phyloP scores from a whole-genome alignment of 2,329 filamentous ascomycete species.

The Ophiocordyceps camponoti-saundersi region DNA sequence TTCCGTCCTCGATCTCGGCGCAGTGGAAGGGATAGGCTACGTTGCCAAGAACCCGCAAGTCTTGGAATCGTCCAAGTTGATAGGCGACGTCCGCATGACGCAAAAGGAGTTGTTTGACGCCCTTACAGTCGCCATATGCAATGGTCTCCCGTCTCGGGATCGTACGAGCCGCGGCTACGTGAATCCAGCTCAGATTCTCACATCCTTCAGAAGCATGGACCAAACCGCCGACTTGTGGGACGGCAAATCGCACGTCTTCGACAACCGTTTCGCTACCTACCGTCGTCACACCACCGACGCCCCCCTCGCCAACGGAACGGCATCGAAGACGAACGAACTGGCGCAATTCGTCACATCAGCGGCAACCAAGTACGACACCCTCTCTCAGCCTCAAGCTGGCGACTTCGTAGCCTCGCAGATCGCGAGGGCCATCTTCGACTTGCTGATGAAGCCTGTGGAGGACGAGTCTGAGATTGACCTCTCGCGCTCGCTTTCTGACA shows the following conservation, averaged over 20 bases:
- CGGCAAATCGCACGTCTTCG: background rate
- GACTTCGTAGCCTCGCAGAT: background rate
- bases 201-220: background rate
- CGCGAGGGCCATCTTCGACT: background rate
- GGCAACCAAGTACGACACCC: background rate
- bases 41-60: background rate
- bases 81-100: background rate
- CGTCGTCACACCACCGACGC: background rate
- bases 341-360: background rate
- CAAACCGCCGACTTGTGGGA: background rate
- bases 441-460: background rate
- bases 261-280: background rate
- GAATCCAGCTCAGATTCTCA: background rate
- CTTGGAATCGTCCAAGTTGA: background rate
- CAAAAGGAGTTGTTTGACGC: background rate
- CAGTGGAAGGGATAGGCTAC: background rate
- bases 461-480: background rate
- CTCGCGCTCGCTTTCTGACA: background rate
- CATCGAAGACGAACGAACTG: background rate
- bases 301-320: background rate
- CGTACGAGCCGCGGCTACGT: background rate
- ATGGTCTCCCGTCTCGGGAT: background rate
- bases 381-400: background rate
- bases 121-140: background rate
- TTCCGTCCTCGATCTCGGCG: slow-evolving; percentile 4